Percentiles rank a stretch among this genome's conserved stretches.
Conservation (phyloP, 2,329 filamentous ascomycete species). For the Ophiocordyceps sinensis region DNA sequence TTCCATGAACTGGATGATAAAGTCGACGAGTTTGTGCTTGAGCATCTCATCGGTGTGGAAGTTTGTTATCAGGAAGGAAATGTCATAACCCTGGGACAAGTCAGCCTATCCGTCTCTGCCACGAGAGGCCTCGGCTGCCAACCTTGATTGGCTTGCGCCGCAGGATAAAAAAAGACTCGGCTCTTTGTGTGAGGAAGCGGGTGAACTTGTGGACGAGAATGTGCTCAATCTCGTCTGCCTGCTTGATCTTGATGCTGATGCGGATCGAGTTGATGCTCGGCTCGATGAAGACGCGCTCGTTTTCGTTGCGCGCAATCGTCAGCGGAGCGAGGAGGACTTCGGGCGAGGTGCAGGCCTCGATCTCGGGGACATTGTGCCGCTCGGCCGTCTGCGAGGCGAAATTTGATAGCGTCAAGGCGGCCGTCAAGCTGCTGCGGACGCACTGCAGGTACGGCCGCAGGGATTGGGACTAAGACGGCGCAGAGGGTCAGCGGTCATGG, state of each 20-base stretch:
- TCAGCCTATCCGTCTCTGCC: slow-evolving; percentile 4
- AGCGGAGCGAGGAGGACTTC: slow-evolving; percentile 89
- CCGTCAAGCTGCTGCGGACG: slow-evolving; percentile 86
- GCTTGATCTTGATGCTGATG: slow-evolving; percentile 97
- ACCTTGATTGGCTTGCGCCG: slow-evolving; percentile 92
- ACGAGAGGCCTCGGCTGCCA: slow-evolving; percentile 9
- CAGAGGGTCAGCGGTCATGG: neutral
- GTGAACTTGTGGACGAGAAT: slow-evolving; percentile 98
- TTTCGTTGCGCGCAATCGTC: slow-evolving; percentile 86
- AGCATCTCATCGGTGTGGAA: slow-evolving; percentile 98
- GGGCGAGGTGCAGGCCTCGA: slow-evolving; percentile 83
- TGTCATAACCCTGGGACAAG: slow-evolving; percentile 70
- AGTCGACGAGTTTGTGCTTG: slow-evolving; percentile 98
- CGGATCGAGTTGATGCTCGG: slow-evolving; percentile 94
- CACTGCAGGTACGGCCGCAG: slow-evolving; percentile 92
- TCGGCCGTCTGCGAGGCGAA: slow-evolving; percentile 96
- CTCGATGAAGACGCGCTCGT: slow-evolving; percentile 91
- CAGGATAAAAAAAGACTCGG: slow-evolving; percentile 93
- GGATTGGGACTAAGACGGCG: slow-evolving; percentile 66
- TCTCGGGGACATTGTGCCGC: slow-evolving; percentile 94
- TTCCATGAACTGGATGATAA: slow-evolving; percentile 99
- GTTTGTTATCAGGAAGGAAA: slow-evolving; percentile 97
- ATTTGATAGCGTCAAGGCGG: slow-evolving; percentile 77
- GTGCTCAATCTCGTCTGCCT: slow-evolving; percentile 96
- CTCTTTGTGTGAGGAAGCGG: slow-evolving; percentile 86